Percentiles rank a stretch among this genome's conserved stretches.
These are phyloP conservation scores for Sclerotinia trifoliorum DNA, from an alignment of 2,329 filamentous ascomycete genomes.

Conservation along the genomic window DNA sequence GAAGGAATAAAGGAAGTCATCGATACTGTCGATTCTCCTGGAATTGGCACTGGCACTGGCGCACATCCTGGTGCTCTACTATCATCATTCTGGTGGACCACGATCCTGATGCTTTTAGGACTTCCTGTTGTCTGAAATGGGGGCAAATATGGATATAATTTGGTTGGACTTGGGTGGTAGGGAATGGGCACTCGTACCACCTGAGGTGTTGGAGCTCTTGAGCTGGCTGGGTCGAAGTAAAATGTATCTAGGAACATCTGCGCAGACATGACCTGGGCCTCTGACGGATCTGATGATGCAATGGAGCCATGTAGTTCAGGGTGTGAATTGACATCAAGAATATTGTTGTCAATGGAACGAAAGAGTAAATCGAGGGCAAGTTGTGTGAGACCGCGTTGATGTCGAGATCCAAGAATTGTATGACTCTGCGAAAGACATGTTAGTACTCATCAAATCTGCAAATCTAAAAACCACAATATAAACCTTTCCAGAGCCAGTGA, in stretches of 20 bases:
- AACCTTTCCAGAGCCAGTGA: constrained; percentile 96
- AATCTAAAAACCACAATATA: constrained; percentile 17
- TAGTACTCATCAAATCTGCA: background rate
- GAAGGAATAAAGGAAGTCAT: constrained; percentile 32
- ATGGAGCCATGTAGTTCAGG: constrained; percentile 70
- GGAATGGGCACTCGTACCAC: constrained; percentile 52
- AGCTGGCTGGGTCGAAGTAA: constrained; percentile 65
- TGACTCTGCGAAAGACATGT: constrained; percentile 64
- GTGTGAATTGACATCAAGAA: constrained; percentile 61
- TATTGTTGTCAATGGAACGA: constrained; percentile 70
- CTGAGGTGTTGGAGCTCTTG: constrained; percentile 68
- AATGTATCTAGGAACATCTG: constrained; percentile 75
- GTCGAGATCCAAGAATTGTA: constrained; percentile 86
- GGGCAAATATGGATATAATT: constrained; percentile 30
- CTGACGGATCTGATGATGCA: constrained; percentile 73
- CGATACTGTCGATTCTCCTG: constrained; percentile 24
- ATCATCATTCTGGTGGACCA: constrained; percentile 27
- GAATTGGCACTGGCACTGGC: constrained; percentile 24
- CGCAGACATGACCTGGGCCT: constrained; percentile 74
- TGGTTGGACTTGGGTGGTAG: constrained; percentile 26
- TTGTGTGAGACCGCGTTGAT: constrained; percentile 86
- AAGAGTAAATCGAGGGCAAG: constrained; percentile 89
- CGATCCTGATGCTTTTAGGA: constrained; percentile 36
- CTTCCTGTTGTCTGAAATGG: constrained; percentile 32
- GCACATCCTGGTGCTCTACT: constrained; percentile 18